phyloP scores from a whole-genome alignment of 305 asterid species.

The Solanum hybrid region DNA sequence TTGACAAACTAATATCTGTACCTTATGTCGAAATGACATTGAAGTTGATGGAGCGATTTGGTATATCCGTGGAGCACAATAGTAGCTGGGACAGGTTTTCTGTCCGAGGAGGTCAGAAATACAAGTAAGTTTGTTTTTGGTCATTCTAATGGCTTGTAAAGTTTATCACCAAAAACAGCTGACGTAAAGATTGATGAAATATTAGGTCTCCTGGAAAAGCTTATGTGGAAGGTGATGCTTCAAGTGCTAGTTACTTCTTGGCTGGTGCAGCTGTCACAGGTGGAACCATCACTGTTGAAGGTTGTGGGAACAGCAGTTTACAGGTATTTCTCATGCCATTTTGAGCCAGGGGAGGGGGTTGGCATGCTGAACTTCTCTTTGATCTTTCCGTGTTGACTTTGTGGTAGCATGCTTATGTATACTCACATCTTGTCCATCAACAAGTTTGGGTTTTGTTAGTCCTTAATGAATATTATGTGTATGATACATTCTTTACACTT shows the following conservation, averaged over 20 bases:
- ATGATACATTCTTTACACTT: not conserved
- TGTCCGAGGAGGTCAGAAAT: conserved; percentile 78
- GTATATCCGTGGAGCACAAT: conserved; percentile 73
- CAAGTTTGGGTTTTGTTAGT: not conserved
- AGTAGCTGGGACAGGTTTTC: conserved; percentile 80
- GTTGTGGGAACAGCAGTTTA: conserved; percentile 92
- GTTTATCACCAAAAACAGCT: not conserved
- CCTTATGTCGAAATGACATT: conserved; percentile 97
- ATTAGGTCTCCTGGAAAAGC: conserved; percentile 89
- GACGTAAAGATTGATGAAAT: not conserved
- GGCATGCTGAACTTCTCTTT: not conserved
- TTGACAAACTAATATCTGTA: conserved; percentile 80
- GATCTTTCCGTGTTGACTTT: not conserved
- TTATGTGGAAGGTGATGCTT: conserved; percentile 97
- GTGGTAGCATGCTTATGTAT: not conserved
- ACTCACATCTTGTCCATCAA: not conserved
- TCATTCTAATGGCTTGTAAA: not conserved
- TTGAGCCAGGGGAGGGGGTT: not conserved
- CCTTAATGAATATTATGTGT: not conserved
- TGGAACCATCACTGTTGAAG: conserved; percentile 91
- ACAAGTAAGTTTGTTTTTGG: conserved; percentile 49
- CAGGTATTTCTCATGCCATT: conserved; percentile 42
- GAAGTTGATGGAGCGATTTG: conserved; percentile 91
- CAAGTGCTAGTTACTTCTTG: conserved; percentile 97
- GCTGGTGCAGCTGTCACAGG: conserved; percentile 82